Conservation (phyloP, 2,329 filamentous ascomycete genomes). For the Ciborinia camelliae region DNA sequence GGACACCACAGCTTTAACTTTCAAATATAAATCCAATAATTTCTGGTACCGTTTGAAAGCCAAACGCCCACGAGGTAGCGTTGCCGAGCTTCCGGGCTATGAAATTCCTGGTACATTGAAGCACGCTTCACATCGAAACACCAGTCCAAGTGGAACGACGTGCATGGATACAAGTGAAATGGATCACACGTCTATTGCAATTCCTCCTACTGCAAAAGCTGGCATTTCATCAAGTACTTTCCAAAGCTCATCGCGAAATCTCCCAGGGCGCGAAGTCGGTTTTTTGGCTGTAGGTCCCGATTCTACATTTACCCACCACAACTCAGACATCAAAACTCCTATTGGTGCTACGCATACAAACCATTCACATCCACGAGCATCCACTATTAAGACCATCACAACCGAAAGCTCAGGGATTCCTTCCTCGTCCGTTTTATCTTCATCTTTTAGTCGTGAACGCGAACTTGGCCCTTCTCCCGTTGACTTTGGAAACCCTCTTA, state of each 20-base stretch:
- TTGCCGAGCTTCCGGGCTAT: slow-evolving; percentile 13
- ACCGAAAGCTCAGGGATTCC: slow-evolving; percentile 5
- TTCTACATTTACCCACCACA: not conserved
- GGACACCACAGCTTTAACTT: not conserved
- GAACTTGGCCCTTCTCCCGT: not conserved
- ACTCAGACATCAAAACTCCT: not conserved
- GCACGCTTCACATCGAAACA: not conserved
- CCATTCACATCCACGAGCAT: not conserved
- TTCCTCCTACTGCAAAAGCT: not conserved
- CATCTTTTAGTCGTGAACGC: not conserved
- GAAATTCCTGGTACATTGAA: not conserved
- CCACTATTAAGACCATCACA: slow-evolving; percentile 4
- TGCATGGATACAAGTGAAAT: not conserved
- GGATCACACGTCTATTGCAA: not conserved
- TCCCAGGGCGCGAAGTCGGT: not conserved
- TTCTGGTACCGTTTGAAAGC: not conserved
- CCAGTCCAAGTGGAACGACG: not conserved
- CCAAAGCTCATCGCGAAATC: not conserved
- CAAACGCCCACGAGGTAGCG: slow-evolving; percentile 1
- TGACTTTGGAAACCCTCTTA: not conserved
- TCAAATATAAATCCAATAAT: not conserved
- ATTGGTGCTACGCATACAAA: not conserved
- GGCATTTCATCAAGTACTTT: no score
- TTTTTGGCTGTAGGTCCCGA: not conserved
- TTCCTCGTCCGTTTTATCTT: slow-evolving; percentile 3